Evolutionary conservation across 202 grass and related monocot species (phyloP).

Genomic region (Setaria viridis): DNA sequence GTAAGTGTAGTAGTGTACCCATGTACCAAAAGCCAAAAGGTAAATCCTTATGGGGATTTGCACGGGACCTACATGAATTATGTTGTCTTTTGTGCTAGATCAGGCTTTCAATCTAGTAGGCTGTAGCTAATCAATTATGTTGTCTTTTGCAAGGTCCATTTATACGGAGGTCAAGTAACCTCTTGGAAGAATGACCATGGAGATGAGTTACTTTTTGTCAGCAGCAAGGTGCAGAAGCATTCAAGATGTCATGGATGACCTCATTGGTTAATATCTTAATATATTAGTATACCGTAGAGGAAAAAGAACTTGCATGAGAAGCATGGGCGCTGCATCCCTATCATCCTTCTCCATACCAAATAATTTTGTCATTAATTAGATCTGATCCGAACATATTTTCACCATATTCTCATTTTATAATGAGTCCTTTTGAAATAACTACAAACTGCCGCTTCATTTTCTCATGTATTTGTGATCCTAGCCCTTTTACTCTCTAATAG

Average conservation of each 20-base stretch:
- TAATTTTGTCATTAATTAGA: conserved; percentile 9
- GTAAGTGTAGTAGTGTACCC: background rate
- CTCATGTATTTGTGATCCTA: background rate
- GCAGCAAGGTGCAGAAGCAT: conserved; percentile 61
- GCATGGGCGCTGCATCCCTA: conserved; percentile 10
- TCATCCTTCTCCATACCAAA: conserved; percentile 23
- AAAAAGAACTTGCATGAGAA: conserved; percentile 4
- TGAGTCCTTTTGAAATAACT: background rate
- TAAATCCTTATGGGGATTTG: background rate
- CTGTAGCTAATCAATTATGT: conserved; percentile 32
- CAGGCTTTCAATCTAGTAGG: conserved; percentile 7
- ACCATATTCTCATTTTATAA: background rate
- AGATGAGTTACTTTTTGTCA: conserved; percentile 80
- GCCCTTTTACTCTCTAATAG: background rate
- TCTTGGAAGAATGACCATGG: conserved; percentile 81
- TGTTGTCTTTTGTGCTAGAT: conserved; percentile 25
- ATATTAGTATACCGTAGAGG: background rate
- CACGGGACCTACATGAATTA: background rate
- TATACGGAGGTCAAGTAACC: conserved; percentile 80
- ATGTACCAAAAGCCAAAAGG: background rate
- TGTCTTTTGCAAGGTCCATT: conserved; percentile 55
- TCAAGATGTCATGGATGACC: conserved; percentile 46
- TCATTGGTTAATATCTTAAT: conserved; percentile 32
- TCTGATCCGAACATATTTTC: background rate
- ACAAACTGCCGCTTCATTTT: conserved; percentile 25